These are phyloP conservation scores for Lodderomyces beijingensis DNA, from an alignment of 1,139 yeast genomes.

Conservation along the genomic window DNA sequence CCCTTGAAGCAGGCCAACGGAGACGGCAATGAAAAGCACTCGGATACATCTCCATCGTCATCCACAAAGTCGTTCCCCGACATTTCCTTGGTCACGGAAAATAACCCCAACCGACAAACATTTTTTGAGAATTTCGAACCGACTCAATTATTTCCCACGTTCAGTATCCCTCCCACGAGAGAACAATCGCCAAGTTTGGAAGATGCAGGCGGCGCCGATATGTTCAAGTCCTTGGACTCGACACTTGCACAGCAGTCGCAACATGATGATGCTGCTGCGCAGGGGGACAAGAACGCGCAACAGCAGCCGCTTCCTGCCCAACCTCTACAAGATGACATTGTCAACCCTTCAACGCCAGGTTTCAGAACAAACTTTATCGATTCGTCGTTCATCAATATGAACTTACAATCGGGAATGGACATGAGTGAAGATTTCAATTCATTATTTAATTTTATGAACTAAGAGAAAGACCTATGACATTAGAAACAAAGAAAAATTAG, in stretches of 20 bases:
- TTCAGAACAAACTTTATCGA: conserved; percentile 43
- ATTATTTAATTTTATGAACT: conserved; percentile 25
- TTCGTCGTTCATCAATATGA: conserved; percentile 42
- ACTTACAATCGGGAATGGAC: conserved; percentile 39
- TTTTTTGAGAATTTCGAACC: conserved; percentile 48
- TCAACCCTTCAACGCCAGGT: conserved; percentile 26
- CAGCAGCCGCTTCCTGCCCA: conserved; percentile 3
- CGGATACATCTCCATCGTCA: conserved; percentile 36
- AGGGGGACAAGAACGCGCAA: conserved; percentile 1
- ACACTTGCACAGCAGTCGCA: conserved; percentile 3
- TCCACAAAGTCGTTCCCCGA: conserved; percentile 42
- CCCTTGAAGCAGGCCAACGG: conserved; percentile 12
- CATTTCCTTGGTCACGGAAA: conserved; percentile 45
- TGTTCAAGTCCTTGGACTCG: conserved; percentile 9
- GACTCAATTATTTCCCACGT: conserved; percentile 45
- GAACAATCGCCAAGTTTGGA: conserved; percentile 29
- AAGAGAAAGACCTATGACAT: neutral
- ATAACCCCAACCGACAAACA: conserved; percentile 35
- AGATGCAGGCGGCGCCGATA: conserved; percentile 15
- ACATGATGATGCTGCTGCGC: conserved; percentile 3
- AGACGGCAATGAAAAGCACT: conserved; percentile 12
- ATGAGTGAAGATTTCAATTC: conserved; percentile 33
- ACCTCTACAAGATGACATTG: conserved; percentile 2
- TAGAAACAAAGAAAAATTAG: neutral
- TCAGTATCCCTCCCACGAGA: conserved; percentile 36